Percentiles rank a stretch among this genome's conserved stretches.
These are phyloP conservation scores for Taiozyma sp. DNA, from an alignment of 1,139 yeast genomes.

Conservation along the genomic window DNA sequence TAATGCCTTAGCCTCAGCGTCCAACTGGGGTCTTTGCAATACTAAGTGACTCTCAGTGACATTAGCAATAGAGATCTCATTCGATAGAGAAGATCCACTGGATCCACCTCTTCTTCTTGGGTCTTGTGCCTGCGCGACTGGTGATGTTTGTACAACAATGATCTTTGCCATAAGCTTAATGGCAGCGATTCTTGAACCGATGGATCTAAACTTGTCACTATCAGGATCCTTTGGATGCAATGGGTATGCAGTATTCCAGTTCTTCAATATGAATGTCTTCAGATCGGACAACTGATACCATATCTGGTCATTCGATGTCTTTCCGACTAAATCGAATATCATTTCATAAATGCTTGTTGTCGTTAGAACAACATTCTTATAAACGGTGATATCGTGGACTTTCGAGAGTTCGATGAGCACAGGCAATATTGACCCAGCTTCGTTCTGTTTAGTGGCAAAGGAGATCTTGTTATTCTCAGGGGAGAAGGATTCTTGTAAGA, in stretches of 20 bases:
- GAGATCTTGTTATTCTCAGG: slow-evolving; percentile 28
- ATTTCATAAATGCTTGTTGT: slow-evolving; percentile 28
- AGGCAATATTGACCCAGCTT: slow-evolving; percentile 33
- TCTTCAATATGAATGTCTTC: slow-evolving; percentile 27
- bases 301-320: slow-evolving; percentile 28
- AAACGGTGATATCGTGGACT: slow-evolving; percentile 25
- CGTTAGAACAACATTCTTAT: slow-evolving; percentile 27
- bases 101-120: slow-evolving; percentile 24
- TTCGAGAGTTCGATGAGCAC: slow-evolving; percentile 15
- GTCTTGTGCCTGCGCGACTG: slow-evolving; percentile 19
- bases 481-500: slow-evolving; percentile 39
- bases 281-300: slow-evolving; percentile 28
- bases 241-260: slow-evolving; percentile 30
- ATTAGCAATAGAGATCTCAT: slow-evolving; percentile 50
- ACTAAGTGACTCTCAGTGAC: slow-evolving; percentile 66
- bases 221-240: slow-evolving; percentile 35
- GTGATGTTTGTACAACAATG: slow-evolving; percentile 62
- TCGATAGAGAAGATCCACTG: slow-evolving; percentile 9
- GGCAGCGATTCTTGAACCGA: slow-evolving; percentile 58
- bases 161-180: slow-evolving; percentile 69
- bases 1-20: slow-evolving; percentile 66
- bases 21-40: slow-evolving; percentile 48
- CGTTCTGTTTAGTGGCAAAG: slow-evolving; percentile 34
- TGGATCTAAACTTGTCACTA: slow-evolving; percentile 43
- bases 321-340: slow-evolving; percentile 33